These are phyloP conservation scores for Puccinia novopanici DNA, from an alignment of 1,284 basidiomycete species.

Conservation along the genomic window DNA sequence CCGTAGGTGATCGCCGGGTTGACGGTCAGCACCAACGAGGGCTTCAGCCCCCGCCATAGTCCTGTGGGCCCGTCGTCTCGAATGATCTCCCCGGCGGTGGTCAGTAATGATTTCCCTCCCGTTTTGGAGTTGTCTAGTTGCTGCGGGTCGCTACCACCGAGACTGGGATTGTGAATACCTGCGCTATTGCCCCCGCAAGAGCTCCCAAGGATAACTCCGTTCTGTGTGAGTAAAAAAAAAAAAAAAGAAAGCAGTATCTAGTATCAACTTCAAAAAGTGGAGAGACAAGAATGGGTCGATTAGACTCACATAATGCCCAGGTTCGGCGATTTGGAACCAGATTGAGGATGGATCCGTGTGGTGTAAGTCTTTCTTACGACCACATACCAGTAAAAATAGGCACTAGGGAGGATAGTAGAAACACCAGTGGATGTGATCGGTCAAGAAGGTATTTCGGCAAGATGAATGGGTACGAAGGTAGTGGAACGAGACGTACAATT, in stretches of 20 bases:
- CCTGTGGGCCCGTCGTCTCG: conserved; percentile 87
- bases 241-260: too few relatives aligned
- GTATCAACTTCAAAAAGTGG: conserved; percentile 59
- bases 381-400: conserved; percentile 99
- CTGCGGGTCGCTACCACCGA: conserved; percentile 97
- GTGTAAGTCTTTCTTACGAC: conserved; percentile 77
- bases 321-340: conserved; percentile 2
- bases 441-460: neutral
- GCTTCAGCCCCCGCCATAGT: conserved; percentile 90
- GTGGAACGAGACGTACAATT: conserved; percentile 65
- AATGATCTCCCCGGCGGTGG: conserved; percentile 81
- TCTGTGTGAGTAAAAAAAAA: conserved; percentile 44
- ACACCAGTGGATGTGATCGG: neutral
- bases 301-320: conserved; percentile 18
- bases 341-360: conserved; percentile 52
- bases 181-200: too few relatives aligned
- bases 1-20: conserved; percentile 99
- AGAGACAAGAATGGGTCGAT: neutral
- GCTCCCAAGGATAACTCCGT: conserved; percentile 87
- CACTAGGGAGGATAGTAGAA: conserved; percentile 65
- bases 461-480: conserved; percentile 9
- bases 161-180: conserved; percentile 96
- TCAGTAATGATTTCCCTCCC: conserved; percentile 65
- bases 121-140: conserved; percentile 74
- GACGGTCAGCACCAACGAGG: conserved; percentile 82